Base-by-base conservation (phyloP, 169 alveolate species). In the Cryptosporidium tyzzeri region DNA sequence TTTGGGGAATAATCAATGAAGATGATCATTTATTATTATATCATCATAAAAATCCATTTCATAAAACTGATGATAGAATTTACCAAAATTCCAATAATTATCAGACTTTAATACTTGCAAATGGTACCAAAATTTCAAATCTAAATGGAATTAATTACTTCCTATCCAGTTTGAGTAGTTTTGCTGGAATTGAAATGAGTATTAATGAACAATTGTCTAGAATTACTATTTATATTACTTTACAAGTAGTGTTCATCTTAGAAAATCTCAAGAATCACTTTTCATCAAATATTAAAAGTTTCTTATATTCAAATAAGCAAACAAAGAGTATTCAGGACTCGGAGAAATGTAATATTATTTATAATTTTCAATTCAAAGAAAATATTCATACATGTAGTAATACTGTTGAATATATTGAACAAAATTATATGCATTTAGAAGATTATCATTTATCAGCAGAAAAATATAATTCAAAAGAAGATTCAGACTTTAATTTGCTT, bases 21-120 rank as follows among this genome's bases (percentile, higher is more conserved):
- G 21, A 74, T 55, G 71, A 74, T 1, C 65, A 74, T 58, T n/a
- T 74, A 1, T 61, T 74, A n/a, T 21, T 74, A 39, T 74, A 74
- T 35, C 86, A 74, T 61, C 86, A 74, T 35, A 74, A 74, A 37
- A 74, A 74, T 39, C 86, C 86, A 35, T 74, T 74, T 74, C 86
- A 74, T 74, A 74, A 45, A 8, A 50, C 1, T 16, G 50, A 71
- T 21, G 21, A 44, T 71, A 2, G n/a, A 1, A 16, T 65, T n/a
- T 12, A 16, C 5, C 53, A 2, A 31, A 65, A 62, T 62, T 5
- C 18, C 6, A 35, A n/a, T 65, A 35, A 7, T 2, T 21, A 8
- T n/a, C 71, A 65, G 7, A 23, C 39, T 69, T 69, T 35, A 69
- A 4, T 50, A 45, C 65, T 69, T 41, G 23, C 65, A 41, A 14